These are phyloP conservation scores for Stachybotrys elegans DNA, from an alignment of 2,329 filamentous ascomycete species.

Conservation along the genomic window DNA sequence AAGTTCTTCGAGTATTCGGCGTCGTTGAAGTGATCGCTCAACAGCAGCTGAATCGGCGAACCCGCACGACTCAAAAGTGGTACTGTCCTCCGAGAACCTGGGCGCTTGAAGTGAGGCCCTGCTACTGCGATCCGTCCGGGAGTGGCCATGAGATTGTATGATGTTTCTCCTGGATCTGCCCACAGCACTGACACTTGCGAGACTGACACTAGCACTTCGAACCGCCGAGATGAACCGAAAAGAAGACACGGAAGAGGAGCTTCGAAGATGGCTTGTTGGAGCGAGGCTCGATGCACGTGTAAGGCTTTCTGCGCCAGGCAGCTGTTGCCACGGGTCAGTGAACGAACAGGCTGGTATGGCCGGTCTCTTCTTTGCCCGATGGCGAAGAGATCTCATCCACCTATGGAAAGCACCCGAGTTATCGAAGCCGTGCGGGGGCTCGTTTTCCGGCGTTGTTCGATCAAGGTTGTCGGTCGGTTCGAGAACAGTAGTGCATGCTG, in stretches of 20 bases:
- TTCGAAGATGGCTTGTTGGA: constrained; percentile 33
- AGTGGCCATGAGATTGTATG: constrained; percentile 45
- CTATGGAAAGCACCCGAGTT: constrained; percentile 60
- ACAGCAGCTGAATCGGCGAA: constrained; percentile 63
- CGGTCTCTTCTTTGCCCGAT: constrained; percentile 41
- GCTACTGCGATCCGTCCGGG: constrained; percentile 58
- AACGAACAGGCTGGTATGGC: constrained; percentile 3
- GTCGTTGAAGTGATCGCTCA: constrained; percentile 67
- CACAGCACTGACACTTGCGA: constrained; percentile 65
- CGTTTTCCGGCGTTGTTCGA: no score
- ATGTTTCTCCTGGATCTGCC: constrained; percentile 53
- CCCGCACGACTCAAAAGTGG: constrained; percentile 49
- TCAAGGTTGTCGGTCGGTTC: no score
- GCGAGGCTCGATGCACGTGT: no score
- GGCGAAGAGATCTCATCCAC: constrained; percentile 68
- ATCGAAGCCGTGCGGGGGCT: no score
- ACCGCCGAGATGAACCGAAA: constrained; percentile 75
- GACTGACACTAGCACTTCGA: constrained; percentile 74
- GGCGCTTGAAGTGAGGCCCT: constrained; percentile 53
- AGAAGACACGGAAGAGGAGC: constrained; percentile 68
- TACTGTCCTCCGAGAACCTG: constrained; percentile 62
- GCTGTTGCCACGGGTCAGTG: constrained; percentile 6
- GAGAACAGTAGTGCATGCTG: no score
- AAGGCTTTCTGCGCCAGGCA: constrained; percentile 2
- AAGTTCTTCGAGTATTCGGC: constrained; percentile 78